These are phyloP conservation scores for Sistotremastrum niveocremeum DNA, from an alignment of 768 basidiomycete species.

Conservation along the genomic window DNA sequence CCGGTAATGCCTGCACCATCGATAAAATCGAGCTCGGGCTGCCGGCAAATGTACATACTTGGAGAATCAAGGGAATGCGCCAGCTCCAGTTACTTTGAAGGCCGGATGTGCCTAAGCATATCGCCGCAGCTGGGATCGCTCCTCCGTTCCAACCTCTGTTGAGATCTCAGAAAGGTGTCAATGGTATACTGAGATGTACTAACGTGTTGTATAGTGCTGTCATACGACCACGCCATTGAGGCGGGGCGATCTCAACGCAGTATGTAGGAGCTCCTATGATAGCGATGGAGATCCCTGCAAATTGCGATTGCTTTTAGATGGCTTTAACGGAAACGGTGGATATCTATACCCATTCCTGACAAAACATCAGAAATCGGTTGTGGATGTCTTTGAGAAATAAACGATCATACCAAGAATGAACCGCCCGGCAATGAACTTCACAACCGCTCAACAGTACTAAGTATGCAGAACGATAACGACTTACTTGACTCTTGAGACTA, in stretches of 20 bases:
- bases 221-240: conserved; percentile 10
- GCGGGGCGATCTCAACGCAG: conserved; percentile 21
- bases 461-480: background rate
- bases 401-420: conserved; percentile 20
- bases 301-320: no score
- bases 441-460: background rate
- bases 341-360: background rate
- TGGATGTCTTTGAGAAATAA: conserved; percentile 11
- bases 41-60: background rate
- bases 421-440: conserved; percentile 20
- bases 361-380: conserved; percentile 6
- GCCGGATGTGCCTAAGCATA: conserved; percentile 4
- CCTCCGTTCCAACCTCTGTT: conserved; percentile 7
- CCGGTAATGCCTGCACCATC: conserved; percentile 5
- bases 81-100: conserved; percentile 11
- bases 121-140: conserved; percentile 11
- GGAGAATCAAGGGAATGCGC: conserved; percentile 16
- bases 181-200: background rate
- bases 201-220: conserved; percentile 5
- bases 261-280: conserved; percentile 14
- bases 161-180: conserved; percentile 2
- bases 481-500: conserved; percentile 5
- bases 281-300: conserved; percentile 3
- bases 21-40: background rate
- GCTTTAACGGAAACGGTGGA: no score